Base-by-base conservation (phyloP, 2,329 filamentous ascomycete species). In the Phyllosticta citriasiana region DNA sequence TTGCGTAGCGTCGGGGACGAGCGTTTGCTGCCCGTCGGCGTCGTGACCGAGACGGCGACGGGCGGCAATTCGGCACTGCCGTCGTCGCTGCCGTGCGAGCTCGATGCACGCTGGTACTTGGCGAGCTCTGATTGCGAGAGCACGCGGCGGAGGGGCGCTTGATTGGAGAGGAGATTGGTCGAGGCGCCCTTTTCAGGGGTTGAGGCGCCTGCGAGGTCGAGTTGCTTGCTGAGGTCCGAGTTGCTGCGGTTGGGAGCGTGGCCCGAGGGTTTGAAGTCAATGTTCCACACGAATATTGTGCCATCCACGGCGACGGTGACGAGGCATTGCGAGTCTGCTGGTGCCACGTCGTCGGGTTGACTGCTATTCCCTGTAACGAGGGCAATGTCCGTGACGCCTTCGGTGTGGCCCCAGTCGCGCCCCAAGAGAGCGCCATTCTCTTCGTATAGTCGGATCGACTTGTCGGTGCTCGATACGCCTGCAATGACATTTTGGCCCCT, bases 391-490 rank as follows among this genome's bases (percentile, higher is more conserved):
- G 89, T 96, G 65, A 99, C 91, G 8, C 92, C 88, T 70, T 97
- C 92, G 0, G 92, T 96, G 67, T 99, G 94, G 1, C 94, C 94
- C 84, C 91, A 97, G 75, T 97, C 94, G 51, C 91, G 85, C 57
- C 91, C 88, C 27, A 97, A 76, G 62, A 99, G 87, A 1, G 79
- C 77, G 8, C 93, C 92, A 52, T 84, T 86, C 64, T 88, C 86
- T 66, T 96, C 89, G 68, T 99, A 99, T 16, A 99, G 78, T 40
- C 94, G 82, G 61, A 99, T 87, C 0, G 94, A 97, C 72, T 97
- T 99, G 73, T 99, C 94, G 0, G 90, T 96, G 67, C 92, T 92
- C 8, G 93, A 97, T 10, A 94, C 82, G n/a, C 91, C 92, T 19
- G 94, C 81, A 57, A 99, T 80, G 57, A 95, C 82, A 27, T 86